These are phyloP conservation scores for Reutealis trisperma DNA, from an alignment of 345 rosid species.

Conservation along the genomic window DNA sequence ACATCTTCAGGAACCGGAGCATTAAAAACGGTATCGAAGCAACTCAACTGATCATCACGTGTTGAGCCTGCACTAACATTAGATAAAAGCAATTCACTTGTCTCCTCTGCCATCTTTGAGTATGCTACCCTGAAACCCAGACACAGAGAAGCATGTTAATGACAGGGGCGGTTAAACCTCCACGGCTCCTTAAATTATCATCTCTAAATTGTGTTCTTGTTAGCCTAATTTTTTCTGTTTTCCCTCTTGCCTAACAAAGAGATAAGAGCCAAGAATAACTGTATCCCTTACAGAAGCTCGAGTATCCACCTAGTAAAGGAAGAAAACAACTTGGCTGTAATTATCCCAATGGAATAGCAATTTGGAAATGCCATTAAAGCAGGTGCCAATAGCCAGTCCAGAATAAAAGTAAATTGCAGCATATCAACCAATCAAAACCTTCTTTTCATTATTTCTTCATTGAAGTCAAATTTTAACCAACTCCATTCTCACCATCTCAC, in stretches of 20 bases:
- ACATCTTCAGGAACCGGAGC: constrained; percentile 80
- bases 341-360: no score
- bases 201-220: background rate
- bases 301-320: no score
- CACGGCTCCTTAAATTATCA: background rate
- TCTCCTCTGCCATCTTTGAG: constrained; percentile 88
- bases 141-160: background rate
- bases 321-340: no score
- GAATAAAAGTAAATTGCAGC: no score
- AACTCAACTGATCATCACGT: constrained; percentile 65
- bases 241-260: background rate
- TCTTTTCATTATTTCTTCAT: no score
- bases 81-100: constrained; percentile 56
- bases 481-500: no score
- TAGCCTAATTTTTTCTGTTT: background rate
- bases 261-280: background rate
- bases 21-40: constrained; percentile 62
- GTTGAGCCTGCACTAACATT: constrained; percentile 43
- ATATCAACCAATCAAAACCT: no score
- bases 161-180: no score
- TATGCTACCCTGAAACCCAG: constrained; percentile 61
- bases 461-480: no score
- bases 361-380: no score
- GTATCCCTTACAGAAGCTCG: no score
- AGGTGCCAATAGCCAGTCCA: no score